phyloP scores from a whole-genome alignment of 176 grass and related monocot genomes.

The Leersia perrieri region DNA sequence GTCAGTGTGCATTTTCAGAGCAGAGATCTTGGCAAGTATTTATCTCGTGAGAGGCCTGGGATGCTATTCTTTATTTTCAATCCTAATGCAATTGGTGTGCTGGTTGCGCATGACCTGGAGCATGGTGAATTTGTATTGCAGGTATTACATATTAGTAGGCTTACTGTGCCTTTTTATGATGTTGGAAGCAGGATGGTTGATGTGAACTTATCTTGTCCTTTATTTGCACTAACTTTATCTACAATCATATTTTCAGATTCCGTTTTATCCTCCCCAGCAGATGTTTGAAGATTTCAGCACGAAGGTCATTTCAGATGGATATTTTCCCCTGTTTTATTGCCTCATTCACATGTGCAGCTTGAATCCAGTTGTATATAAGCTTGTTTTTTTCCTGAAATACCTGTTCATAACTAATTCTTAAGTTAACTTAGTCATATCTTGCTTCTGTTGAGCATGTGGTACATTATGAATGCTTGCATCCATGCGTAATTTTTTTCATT shows the following conservation, averaged over 20 bases:
- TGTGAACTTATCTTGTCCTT: background rate
- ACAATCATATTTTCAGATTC: conserved; percentile 65
- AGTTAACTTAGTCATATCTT: background rate
- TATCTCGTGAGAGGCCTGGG: conserved; percentile 71
- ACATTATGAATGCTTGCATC: too few relatives aligned
- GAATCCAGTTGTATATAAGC: background rate
- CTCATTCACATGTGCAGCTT: background rate
- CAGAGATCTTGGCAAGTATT: conserved; percentile 77
- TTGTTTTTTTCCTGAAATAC: background rate
- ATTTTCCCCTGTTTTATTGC: conserved; percentile 18
- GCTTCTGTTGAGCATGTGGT: background rate
- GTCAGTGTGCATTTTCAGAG: conserved; percentile 90
- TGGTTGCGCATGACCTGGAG: conserved; percentile 92
- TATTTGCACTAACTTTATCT: conserved; percentile 12
- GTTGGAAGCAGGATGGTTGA: background rate
- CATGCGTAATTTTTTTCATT: background rate
- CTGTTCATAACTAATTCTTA: background rate
- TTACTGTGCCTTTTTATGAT: background rate
- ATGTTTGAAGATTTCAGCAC: conserved; percentile 77
- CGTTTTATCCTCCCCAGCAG: conserved; percentile 93
- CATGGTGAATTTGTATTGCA: conserved; percentile 94
- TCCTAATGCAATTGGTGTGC: conserved; percentile 66
- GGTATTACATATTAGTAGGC: conserved; percentile 43
- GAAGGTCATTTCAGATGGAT: conserved; percentile 52
- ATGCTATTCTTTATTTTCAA: conserved; percentile 98